Conservation (phyloP, 2,329 filamentous ascomycete genomes). For the Blumeria graminis region DNA sequence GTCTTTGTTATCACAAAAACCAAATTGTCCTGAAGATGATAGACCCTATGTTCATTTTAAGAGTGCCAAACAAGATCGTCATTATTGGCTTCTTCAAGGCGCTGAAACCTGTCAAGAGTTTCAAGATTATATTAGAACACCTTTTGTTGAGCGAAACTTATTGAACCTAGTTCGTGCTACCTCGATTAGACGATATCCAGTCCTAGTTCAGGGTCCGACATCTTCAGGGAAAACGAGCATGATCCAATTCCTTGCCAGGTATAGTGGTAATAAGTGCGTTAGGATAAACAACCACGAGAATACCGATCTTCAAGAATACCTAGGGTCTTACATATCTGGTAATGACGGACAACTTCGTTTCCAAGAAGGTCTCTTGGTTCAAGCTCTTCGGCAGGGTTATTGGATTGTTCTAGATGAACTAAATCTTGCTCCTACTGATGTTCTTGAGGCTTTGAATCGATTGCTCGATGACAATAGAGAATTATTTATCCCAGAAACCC, state of each 20-base stretch:
- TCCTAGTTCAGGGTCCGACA: slow-evolving; percentile 87
- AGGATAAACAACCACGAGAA: slow-evolving; percentile 99
- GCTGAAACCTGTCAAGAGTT: slow-evolving; percentile 41
- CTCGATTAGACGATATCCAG: slow-evolving; percentile 75
- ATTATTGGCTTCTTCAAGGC: slow-evolving; percentile 80
- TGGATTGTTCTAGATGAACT: slow-evolving; percentile 98
- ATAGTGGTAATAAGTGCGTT: slow-evolving; percentile 89
- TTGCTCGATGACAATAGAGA: slow-evolving; percentile 92
- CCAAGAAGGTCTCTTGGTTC: slow-evolving; percentile 81
- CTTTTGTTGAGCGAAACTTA: slow-evolving; percentile 83
- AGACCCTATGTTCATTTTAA: slow-evolving; percentile 58
- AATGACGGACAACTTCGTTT: slow-evolving; percentile 67
- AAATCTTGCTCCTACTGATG: slow-evolving; percentile 89
- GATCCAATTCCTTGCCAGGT: slow-evolving; percentile 95
- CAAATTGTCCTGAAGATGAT: slow-evolving; percentile 54
- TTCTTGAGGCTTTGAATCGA: slow-evolving; percentile 85
- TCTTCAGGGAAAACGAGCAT: slow-evolving; percentile 98
- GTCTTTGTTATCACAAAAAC: slow-evolving; percentile 53
- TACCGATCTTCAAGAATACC: slow-evolving; percentile 90
- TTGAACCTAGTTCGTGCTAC: slow-evolving; percentile 84
- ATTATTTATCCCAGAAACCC: slow-evolving; percentile 84
- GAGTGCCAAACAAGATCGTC: slow-evolving; percentile 36
- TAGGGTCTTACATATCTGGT: slow-evolving; percentile 81
- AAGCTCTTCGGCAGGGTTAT: slow-evolving; percentile 74
- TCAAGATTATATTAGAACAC: slow-evolving; percentile 84